Evolutionary conservation across 2,329 filamentous ascomycete genomes (phyloP).

Genomic region (Fusarium scirpi): DNA sequence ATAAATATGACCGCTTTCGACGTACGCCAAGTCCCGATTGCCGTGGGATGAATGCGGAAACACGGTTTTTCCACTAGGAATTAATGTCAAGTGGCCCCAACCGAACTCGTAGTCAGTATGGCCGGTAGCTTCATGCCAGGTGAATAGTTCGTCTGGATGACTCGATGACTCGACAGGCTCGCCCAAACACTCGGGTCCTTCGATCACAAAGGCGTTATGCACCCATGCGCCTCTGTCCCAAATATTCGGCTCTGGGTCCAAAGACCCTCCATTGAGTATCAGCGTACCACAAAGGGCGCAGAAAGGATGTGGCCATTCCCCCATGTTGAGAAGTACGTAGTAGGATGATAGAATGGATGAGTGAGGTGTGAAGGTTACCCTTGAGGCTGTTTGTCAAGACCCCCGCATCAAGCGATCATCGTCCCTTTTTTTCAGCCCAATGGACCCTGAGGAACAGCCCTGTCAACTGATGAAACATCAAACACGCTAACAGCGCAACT

Average conservation of each 20-base stretch:
- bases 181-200: background rate
- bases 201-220: background rate
- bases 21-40: background rate
- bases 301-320: background rate
- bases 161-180: background rate
- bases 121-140: background rate
- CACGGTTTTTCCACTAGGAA: background rate
- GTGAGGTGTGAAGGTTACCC: background rate
- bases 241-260: background rate
- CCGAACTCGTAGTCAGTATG: background rate
- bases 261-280: background rate
- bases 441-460: no score
- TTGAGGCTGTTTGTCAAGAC: background rate
- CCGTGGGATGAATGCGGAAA: background rate
- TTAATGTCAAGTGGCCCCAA: background rate
- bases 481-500: no score
- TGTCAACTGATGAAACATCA: no score
- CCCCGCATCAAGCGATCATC: background rate
- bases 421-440: no score
- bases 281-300: background rate
- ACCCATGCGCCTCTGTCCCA: background rate
- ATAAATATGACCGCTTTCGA: background rate
- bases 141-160: background rate
- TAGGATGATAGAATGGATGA: background rate
- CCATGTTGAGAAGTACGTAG: background rate